Percentiles rank a stretch among this genome's conserved stretches.
Evolutionary conservation across 371 early-diverging fungal genomes (phyloP).

Genomic region (Mortierella polycephala): DNA sequence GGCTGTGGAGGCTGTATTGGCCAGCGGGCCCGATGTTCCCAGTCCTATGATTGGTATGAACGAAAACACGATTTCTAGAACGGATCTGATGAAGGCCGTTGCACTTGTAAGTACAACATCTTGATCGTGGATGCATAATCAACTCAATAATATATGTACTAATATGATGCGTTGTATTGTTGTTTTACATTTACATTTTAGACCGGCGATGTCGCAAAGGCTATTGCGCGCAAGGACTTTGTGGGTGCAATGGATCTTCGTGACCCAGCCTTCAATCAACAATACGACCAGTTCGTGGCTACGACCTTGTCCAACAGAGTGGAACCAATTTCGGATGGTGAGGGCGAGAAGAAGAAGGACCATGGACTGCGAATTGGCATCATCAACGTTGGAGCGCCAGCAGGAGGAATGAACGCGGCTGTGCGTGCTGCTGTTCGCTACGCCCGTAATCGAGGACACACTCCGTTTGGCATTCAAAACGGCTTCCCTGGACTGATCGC

Average conservation of each 20-base stretch:
- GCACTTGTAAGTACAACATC: constrained; percentile 61
- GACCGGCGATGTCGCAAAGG: constrained; percentile 90
- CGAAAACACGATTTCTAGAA: constrained; percentile 86
- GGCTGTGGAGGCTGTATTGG: constrained; percentile 96
- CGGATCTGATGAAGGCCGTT: constrained; percentile 94
- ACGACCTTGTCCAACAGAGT: constrained; percentile 27
- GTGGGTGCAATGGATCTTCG: constrained; percentile 90
- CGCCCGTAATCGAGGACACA: constrained; percentile 87
- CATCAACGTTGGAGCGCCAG: constrained; percentile 95
- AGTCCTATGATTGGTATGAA: constrained; percentile 94
- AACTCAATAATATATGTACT: background rate
- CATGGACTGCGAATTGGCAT: constrained; percentile 89
- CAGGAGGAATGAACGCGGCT: constrained; percentile 99
- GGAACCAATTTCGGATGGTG: background rate
- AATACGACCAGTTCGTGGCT: constrained; percentile 71
- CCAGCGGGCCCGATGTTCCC: constrained; percentile 85
- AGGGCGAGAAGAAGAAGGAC: constrained; percentile 14
- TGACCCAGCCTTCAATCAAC: constrained; percentile 88
- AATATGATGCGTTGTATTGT: background rate
- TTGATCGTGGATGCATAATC: background rate
- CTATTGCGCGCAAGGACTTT: constrained; percentile 88
- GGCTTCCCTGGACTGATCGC: constrained; percentile 96
- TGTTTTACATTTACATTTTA: constrained; percentile 16
- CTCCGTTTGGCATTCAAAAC: constrained; percentile 87
- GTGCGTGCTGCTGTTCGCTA: constrained; percentile 91